A percentile compares a stretch with the other conserved stretches of the same genome.
phyloP scores from a whole-genome alignment of 2,329 filamentous ascomycete genomes.

The Penicillium hesseltinei region DNA sequence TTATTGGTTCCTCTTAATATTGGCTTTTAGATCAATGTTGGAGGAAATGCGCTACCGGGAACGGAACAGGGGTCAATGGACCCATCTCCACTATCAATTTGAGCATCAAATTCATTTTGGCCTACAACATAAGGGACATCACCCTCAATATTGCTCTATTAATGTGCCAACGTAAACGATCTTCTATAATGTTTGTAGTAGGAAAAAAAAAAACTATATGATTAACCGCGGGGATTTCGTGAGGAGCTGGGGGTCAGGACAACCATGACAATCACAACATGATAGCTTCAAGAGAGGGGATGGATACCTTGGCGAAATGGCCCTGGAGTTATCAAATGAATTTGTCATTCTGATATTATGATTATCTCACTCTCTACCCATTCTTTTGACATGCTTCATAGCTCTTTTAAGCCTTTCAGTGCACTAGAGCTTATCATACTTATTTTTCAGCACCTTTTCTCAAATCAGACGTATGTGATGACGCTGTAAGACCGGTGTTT shows the following conservation, averaged over 20 bases:
- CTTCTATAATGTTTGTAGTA: accelerated
- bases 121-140: no score
- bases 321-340: not conserved
- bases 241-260: no score
- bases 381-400: not conserved
- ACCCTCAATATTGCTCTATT: not conserved
- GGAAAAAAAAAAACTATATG: no score
- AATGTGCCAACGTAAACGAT: not conserved
- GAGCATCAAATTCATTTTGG: not conserved
- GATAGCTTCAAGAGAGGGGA: not conserved
- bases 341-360: not conserved
- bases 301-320: not conserved
- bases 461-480: not conserved
- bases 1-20: not conserved
- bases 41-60: not conserved
- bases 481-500: not conserved
- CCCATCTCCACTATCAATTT: not conserved
- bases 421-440: not conserved
- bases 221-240: not conserved
- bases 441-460: not conserved
- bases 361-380: not conserved
- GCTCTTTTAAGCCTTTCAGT: not conserved
- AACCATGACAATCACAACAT: no score
- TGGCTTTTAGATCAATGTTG: not conserved
- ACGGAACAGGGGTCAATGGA: not conserved